phyloP scores from a whole-genome alignment of 2,329 filamentous ascomycete species.

The Colletotrichum musae region DNA sequence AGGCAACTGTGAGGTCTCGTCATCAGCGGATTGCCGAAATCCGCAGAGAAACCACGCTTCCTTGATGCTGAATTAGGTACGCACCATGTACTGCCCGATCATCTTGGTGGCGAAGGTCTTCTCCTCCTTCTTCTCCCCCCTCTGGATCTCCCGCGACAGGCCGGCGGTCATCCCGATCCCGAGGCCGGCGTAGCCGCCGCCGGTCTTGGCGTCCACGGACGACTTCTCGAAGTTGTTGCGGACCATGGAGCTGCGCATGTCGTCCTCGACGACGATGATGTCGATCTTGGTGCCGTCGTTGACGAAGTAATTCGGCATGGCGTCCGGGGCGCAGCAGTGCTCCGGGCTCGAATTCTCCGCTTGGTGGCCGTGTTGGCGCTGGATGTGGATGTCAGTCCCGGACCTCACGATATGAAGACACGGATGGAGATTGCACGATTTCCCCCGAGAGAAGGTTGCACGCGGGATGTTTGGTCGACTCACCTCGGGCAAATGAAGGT shows the following conservation, averaged over 20 bases:
- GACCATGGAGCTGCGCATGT: constrained; percentile 8
- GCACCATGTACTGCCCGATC: constrained; percentile 26
- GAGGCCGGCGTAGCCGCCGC: constrained; percentile 11
- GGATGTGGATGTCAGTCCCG: too few relatives aligned
- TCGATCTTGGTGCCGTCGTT: constrained; percentile 24
- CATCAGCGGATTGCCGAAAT: too few relatives aligned
- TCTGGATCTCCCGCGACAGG: neutral
- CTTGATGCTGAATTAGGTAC: too few relatives aligned
- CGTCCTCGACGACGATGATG: constrained; percentile 4
- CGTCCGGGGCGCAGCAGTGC: neutral
- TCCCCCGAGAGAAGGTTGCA: too few relatives aligned
- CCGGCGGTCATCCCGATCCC: neutral
- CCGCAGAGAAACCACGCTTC: too few relatives aligned
- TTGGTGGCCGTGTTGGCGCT: neutral
- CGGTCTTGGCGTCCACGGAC: constrained; percentile 13
- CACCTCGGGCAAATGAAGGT: neutral
- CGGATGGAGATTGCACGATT: too few relatives aligned
- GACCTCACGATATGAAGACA: too few relatives aligned
- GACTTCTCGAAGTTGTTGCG: constrained; percentile 22
- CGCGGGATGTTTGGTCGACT: neutral
- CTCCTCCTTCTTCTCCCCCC: neutral
- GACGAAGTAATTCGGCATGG: constrained; percentile 23
- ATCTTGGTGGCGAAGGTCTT: neutral
- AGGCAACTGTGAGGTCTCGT: neutral
- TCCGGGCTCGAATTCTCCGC: neutral